Evolutionary conservation across 202 grass and related monocot species (phyloP), one percentile per base, ranked within the genome.

Genomic region (Carex sylvatica): DNA sequence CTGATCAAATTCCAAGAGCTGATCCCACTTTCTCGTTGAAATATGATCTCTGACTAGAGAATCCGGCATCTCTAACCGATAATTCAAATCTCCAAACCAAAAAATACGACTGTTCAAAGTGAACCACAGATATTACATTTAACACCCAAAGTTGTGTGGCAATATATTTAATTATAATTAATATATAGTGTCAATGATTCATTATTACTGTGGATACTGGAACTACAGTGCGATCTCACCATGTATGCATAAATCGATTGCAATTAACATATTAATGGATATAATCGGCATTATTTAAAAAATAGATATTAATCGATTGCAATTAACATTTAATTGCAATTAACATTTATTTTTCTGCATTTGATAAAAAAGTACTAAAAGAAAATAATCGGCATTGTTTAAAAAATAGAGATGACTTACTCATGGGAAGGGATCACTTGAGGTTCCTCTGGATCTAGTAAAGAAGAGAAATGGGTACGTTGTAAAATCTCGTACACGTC

Each of bases 21-120:
- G 81, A 78, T 83, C 81, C 93, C 90, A 88, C 12, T 71, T 23
- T 72, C 80, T 68, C 35, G 64, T 55, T 70, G 88, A 80, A 63
- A 89, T 87, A 5, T 89, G 44, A 53, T 67, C 24, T 63, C 90
- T 67, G 15, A 96, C 81, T 84, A 87, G 80, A 76, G 70, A 74
- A 86, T 91, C 90, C 2, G 83, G 33, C 72, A 85, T 74, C 70
- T 92, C 83, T 79, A 96, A 83, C 20, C 83, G 87, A 66, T 91
- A 88, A 70, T 92, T 96, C 81, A 96, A 83, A 89, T 93, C 93
- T 35, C 88, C 91, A 36, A 97, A 93, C 91, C 88, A 97, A 54
- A 93, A 97, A 36, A 88, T 88, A 68, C 68, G 85, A 82, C 93
- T 89, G 87, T 58, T 72, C 19, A 84, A 85, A 80, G 61, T 28